Evolutionary conservation across 202 grass and related monocot species (phyloP).

Genomic region (Hordeum pubiflorum): DNA sequence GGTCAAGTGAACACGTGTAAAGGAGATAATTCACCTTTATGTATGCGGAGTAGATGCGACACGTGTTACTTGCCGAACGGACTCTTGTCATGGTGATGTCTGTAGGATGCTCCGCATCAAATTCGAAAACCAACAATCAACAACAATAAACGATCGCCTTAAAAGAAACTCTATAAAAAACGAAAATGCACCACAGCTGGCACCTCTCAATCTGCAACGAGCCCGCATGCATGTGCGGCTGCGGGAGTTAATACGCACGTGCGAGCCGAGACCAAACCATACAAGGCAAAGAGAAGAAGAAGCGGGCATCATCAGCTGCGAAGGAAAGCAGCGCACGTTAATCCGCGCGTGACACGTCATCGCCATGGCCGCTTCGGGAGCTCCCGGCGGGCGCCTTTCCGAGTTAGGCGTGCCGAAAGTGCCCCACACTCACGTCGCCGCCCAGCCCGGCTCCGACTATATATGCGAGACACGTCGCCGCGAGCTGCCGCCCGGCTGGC

Average conservation of each 20-base stretch:
- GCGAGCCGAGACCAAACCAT: neutral
- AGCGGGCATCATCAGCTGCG: neutral
- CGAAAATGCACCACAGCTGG: neutral
- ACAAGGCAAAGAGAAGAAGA: neutral
- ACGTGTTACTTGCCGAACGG: too few species aligned
- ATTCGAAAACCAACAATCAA: too few species aligned
- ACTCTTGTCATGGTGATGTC: too few species aligned
- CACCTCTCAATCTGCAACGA: neutral
- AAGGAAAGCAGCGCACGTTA: neutral
- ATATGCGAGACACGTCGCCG: neutral
- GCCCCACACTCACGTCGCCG: neutral
- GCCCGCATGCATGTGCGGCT: neutral
- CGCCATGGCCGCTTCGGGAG: neutral
- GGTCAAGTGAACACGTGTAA: too few species aligned
- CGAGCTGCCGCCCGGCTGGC: neutral
- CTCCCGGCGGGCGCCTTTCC: neutral
- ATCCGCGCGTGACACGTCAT: neutral
- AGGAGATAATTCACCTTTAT: too few species aligned
- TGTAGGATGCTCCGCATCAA: too few species aligned
- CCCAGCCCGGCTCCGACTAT: neutral
- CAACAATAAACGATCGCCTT: too few species aligned
- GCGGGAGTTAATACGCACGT: neutral
- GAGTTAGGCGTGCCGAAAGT: conserved; percentile 22
- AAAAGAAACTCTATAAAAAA: neutral
- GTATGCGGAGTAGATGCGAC: too few species aligned